These are phyloP conservation scores for Thymus quinquecostatus DNA, from an alignment of 257 asterid genomes.

Conservation along the genomic window DNA sequence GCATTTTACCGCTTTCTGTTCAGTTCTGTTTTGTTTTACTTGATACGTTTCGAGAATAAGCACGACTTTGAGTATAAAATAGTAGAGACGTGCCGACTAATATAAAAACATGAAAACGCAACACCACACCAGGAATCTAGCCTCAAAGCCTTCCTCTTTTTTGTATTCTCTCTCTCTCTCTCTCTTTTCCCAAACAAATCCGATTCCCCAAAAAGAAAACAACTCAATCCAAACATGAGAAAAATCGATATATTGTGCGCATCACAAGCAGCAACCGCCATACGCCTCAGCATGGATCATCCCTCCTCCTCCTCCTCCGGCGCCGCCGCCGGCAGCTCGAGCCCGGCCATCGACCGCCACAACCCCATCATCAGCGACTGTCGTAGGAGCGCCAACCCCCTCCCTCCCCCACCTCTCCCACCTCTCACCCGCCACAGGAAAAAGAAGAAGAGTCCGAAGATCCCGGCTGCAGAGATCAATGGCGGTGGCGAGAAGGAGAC, in stretches of 20 bases:
- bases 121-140: too few species aligned
- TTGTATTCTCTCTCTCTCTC: too few species aligned
- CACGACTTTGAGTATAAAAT: too few species aligned
- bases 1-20: too few species aligned
- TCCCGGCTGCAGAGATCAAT: conserved; percentile 19
- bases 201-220: conserved; percentile 44
- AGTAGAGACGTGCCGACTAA: too few species aligned
- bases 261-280: conserved; percentile 69
- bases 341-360: conserved; percentile 67
- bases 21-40: too few species aligned
- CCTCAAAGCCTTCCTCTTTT: too few species aligned
- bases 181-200: not conserved
- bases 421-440: conserved; percentile 6
- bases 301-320: conserved; percentile 32
- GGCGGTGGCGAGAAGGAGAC: not conserved
- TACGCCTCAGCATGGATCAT: conserved; percentile 52
- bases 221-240: conserved; percentile 41
- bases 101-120: too few species aligned
- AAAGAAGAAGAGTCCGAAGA: conserved; percentile 18
- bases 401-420: conserved; percentile 27
- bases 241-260: conserved; percentile 66
- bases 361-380: conserved; percentile 58
- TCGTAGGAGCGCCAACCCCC: conserved; percentile 34
- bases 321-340: conserved; percentile 39
- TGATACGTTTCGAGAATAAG: too few species aligned